Percentiles rank a stretch among this genome's conserved stretches.
phyloP scores from a whole-genome alignment of 2,329 filamentous ascomycete genomes.

The Fonsecaea pedrosoi region DNA sequence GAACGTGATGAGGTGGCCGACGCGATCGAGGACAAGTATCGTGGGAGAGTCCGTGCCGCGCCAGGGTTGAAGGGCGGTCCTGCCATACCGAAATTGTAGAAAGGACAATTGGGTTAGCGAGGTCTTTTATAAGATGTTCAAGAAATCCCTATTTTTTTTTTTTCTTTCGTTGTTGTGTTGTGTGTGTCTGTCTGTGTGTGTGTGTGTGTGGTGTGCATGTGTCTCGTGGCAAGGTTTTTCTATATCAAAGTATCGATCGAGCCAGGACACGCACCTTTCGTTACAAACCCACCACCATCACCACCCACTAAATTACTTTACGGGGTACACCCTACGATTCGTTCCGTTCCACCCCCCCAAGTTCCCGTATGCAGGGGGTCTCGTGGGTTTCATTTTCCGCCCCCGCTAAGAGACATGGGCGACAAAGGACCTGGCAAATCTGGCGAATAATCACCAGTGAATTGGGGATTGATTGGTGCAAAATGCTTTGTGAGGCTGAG shows the following conservation, averaged over 20 bases:
- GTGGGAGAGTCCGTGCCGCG: constrained; percentile 21
- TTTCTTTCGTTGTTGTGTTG: too few species aligned
- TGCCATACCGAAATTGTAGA: constrained; percentile 40
- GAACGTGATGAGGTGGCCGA: constrained; percentile 26
- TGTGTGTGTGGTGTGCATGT: too few species aligned
- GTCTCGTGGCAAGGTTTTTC: too few species aligned
- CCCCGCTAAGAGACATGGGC: background rate
- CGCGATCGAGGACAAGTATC: constrained; percentile 29
- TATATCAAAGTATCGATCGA: too few species aligned
- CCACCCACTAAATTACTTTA: too few species aligned
- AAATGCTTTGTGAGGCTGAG: background rate
- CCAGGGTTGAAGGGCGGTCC: constrained; percentile 25
- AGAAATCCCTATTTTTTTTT: too few species aligned
- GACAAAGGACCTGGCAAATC: background rate
- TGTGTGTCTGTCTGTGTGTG: too few species aligned
- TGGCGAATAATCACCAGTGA: background rate
- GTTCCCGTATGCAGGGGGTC: background rate
- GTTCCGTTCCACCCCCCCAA: too few species aligned
- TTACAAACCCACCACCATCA: too few species aligned
- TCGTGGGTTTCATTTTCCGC: constrained; percentile 4
- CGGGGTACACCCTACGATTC: too few species aligned
- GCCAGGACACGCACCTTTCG: too few species aligned
- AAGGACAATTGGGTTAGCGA: background rate
- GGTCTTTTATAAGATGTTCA: too few species aligned
- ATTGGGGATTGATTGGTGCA: background rate